Conservation (phyloP, 2,329 filamentous ascomycete genomes). For the Aspergillus melleus region DNA sequence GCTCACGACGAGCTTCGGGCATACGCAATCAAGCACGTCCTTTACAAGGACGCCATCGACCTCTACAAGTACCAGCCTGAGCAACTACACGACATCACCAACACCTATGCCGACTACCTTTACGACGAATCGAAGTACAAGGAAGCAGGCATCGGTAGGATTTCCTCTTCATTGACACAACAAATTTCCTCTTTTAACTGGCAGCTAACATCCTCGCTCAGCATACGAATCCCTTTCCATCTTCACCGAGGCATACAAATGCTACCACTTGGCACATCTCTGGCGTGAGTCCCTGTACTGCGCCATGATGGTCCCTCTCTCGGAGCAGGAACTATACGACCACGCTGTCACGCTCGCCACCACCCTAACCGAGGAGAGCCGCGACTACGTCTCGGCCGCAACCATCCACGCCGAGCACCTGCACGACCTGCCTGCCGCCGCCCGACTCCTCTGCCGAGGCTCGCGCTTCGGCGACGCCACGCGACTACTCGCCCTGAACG, state of each 20-base stretch:
- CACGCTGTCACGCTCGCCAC: slow-evolving; percentile 77
- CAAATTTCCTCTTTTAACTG: background rate
- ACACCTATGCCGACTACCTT: slow-evolving; percentile 77
- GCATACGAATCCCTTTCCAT: slow-evolving; percentile 84
- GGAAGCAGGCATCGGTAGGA: slow-evolving; percentile 72
- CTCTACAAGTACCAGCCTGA: slow-evolving; percentile 79
- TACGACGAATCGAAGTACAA: slow-evolving; percentile 73
- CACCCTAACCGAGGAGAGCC: slow-evolving; percentile 72
- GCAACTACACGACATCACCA: slow-evolving; percentile 67
- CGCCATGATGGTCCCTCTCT: slow-evolving; percentile 68
- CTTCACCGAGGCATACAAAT: slow-evolving; percentile 71
- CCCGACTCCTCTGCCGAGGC: slow-evolving; percentile 79
- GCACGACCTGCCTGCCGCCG: slow-evolving; percentile 66
- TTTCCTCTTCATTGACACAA: background rate
- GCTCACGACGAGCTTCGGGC: slow-evolving; percentile 74
- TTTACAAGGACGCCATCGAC: slow-evolving; percentile 75
- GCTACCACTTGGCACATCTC: slow-evolving; percentile 79
- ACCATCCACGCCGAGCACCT: slow-evolving; percentile 82
- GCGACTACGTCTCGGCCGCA: slow-evolving; percentile 79
- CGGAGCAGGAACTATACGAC: slow-evolving; percentile 59
- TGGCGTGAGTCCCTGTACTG: slow-evolving; percentile 90
- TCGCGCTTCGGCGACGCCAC: slow-evolving; percentile 88
- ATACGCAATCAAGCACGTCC: slow-evolving; percentile 75
- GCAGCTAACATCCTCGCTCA: slow-evolving; percentile 10
- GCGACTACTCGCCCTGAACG: slow-evolving; percentile 66